phyloP scores from a whole-genome alignment of 768 basidiomycete species.

The Floccularia luteovirens region DNA sequence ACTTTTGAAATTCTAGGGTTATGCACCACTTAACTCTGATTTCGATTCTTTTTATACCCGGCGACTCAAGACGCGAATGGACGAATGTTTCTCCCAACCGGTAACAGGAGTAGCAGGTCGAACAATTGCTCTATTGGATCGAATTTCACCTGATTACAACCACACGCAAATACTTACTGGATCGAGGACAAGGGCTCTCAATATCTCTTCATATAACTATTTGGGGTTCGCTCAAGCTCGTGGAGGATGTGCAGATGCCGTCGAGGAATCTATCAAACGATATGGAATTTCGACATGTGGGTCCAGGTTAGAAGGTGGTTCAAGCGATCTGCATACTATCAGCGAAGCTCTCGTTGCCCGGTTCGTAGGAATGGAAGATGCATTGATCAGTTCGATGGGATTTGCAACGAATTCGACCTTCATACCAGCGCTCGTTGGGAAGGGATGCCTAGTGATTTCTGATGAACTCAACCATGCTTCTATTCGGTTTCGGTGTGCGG shows the following conservation, averaged over 20 bases:
- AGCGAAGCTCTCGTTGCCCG: conserved; percentile 84
- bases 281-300: conserved; percentile 81
- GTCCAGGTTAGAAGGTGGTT: conserved; percentile 77
- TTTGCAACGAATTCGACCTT: conserved; percentile 93
- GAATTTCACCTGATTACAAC: conserved; percentile 77
- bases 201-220: conserved; percentile 98
- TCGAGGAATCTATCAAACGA: conserved; percentile 71
- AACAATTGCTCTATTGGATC: conserved; percentile 81
- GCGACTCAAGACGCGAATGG: conserved; percentile 87
- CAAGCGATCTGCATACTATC: conserved; percentile 73
- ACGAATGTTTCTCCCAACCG: conserved; percentile 92
- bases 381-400: conserved; percentile 92
- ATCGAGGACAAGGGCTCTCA: conserved; percentile 78
- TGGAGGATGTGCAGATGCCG: conserved; percentile 92
- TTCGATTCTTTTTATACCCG: conserved; percentile 99
- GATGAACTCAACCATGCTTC: conserved; percentile 97
- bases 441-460: conserved; percentile 92
- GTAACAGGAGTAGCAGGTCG: conserved; percentile 94
- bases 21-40: conserved; percentile 94
- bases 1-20: conserved; percentile 50
- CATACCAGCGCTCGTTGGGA: conserved; percentile 84
- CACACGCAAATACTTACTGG: conserved; percentile 73
- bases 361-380: conserved; percentile 87
- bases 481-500: conserved; percentile 87
- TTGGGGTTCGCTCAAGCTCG: conserved; percentile 94